Percentiles rank a stretch among this genome's conserved stretches.
Evolutionary conservation across 441 rosid genomes (phyloP).

Genomic region (Sinapis alba): DNA sequence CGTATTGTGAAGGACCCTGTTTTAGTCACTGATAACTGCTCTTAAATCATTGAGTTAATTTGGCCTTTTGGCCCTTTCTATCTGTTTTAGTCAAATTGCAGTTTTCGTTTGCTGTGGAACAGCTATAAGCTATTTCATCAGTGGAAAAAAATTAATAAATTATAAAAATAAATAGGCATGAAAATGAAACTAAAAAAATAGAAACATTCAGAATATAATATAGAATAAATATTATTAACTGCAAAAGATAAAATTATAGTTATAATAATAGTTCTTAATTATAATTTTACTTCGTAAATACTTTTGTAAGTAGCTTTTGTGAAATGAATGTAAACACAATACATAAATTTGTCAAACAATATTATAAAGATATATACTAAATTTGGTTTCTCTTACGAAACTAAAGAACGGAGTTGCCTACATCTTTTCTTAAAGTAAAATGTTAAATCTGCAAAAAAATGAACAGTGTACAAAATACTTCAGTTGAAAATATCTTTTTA

Average conservation of each 20-base stretch:
- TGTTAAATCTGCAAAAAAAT: neutral
- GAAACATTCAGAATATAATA: neutral
- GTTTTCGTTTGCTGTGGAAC: conserved; percentile 2
- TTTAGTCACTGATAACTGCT: too few species aligned
- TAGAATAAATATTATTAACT: neutral
- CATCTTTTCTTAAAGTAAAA: neutral
- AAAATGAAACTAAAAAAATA: neutral
- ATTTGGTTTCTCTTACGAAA: neutral
- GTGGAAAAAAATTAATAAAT: neutral
- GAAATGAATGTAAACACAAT: too few species aligned
- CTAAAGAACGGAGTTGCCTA: neutral
- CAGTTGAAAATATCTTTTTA: neutral
- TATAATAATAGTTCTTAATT: too few species aligned
- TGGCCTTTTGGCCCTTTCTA: neutral
- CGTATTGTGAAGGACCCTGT: neutral
- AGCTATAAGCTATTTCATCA: too few species aligned
- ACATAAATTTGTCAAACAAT: neutral
- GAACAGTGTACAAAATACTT: conserved; percentile 4
- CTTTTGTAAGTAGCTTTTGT: too few species aligned
- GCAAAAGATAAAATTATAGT: too few species aligned
- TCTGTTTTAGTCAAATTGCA: conserved; percentile 5
- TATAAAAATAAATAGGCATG: neutral
- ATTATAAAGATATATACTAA: neutral
- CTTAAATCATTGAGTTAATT: conserved; percentile 11
- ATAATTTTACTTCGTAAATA: neutral